These are phyloP conservation scores for Hibiscus mutabilis DNA, from an alignment of 345 rosid species.

Conservation along the genomic window DNA sequence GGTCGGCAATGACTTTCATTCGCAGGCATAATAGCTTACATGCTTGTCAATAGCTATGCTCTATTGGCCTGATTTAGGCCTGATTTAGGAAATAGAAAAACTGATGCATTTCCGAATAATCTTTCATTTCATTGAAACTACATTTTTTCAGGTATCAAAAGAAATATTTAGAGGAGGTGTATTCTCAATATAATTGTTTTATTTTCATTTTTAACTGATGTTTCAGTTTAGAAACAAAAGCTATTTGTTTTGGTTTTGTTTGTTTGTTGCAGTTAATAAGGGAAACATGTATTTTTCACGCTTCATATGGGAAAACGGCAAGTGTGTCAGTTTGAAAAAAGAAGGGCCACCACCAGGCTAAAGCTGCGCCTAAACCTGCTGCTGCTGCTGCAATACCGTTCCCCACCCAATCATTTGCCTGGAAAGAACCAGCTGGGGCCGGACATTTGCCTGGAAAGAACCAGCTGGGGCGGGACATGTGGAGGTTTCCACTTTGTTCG, in stretches of 20 bases:
- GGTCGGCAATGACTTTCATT: neutral
- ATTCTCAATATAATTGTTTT: no score
- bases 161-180: slow-evolving; percentile 46
- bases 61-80: no score
- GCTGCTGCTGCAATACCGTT: slow-evolving; percentile 11
- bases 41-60: neutral
- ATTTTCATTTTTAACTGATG: no score
- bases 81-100: no score
- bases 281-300: neutral
- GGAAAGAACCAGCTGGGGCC: slow-evolving; percentile 18
- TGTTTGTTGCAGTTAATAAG: neutral
- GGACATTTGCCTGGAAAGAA: slow-evolving; percentile 23
- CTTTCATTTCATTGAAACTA: neutral
- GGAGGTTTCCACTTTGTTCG: slow-evolving; percentile 26
- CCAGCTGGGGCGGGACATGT: slow-evolving; percentile 17
- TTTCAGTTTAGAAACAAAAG: neutral
- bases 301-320: neutral
- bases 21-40: neutral
- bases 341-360: slow-evolving; percentile 56
- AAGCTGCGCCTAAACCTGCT: slow-evolving; percentile 22
- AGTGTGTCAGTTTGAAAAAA: neutral
- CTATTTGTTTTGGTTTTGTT: no score
- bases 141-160: slow-evolving; percentile 29
- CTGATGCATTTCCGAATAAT: no score
- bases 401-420: slow-evolving; percentile 6